These are phyloP conservation scores for Vitis hybrid DNA, from an alignment of 177 flowering plant species.

Conservation along the genomic window DNA sequence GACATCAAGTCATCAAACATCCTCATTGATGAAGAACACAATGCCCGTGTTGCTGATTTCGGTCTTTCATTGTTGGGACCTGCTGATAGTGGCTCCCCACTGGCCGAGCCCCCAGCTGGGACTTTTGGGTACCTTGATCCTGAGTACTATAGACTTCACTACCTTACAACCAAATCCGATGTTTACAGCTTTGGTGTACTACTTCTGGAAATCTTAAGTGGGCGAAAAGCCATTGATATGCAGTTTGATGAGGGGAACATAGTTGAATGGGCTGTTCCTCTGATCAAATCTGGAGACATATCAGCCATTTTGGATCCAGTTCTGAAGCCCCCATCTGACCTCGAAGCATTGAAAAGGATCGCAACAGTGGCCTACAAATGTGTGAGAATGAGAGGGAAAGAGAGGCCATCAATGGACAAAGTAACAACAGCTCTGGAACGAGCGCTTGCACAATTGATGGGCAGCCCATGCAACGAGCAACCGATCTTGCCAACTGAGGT, in stretches of 20 bases:
- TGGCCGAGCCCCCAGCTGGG: conserved; percentile 94
- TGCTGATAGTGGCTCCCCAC: conserved; percentile 75
- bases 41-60: conserved; percentile 93
- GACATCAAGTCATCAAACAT: conserved; percentile 96
- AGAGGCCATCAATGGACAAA: conserved; percentile 96
- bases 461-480: conserved; percentile 77
- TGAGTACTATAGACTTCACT: conserved; percentile 90
- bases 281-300: conserved; percentile 71
- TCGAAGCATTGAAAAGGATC: conserved; percentile 71
- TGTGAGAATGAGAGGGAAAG: conserved; percentile 95
- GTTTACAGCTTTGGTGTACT: conserved; percentile 94
- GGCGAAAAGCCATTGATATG: conserved; percentile 91
- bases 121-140: conserved; percentile 95
- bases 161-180: conserved; percentile 92
- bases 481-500: conserved; percentile 94
- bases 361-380: conserved; percentile 84
- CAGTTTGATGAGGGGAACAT: conserved; percentile 84
- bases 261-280: conserved; percentile 98
- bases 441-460: conserved; percentile 84
- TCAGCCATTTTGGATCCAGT: conserved; percentile 67
- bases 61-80: conserved; percentile 93
- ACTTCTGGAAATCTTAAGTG: conserved; percentile 83
- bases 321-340: conserved; percentile 59
- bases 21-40: conserved; percentile 92
- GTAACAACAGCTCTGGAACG: conserved; percentile 88